A percentile compares a stretch with the other conserved stretches of the same genome.
Evolutionary conservation across 768 basidiomycete species (phyloP).

Genomic region (Hericium rajendrae): DNA sequence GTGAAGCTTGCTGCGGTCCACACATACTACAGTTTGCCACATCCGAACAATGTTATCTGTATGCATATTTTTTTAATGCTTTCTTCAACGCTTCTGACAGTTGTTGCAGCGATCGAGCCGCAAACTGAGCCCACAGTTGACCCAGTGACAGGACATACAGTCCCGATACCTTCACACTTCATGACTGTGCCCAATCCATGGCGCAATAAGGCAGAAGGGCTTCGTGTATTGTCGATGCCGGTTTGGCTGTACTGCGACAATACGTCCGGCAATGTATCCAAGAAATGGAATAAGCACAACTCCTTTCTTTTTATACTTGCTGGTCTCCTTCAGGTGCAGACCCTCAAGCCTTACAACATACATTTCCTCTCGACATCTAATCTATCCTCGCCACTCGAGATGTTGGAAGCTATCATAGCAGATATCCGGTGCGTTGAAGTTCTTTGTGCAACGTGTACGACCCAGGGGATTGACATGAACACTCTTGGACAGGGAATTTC

Average conservation of each 20-base stretch:
- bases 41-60: not conserved
- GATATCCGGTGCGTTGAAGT: constrained; percentile 24
- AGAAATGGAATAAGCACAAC: constrained; percentile 41
- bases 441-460: too few species aligned
- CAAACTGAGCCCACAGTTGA: not conserved
- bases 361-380: constrained; percentile 36
- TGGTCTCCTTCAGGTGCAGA: constrained; percentile 24
- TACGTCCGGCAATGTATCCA: constrained; percentile 35
- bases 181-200: not conserved
- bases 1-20: not conserved
- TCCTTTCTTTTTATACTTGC: constrained; percentile 28
- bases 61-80: too few species aligned
- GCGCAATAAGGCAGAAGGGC: not conserved
- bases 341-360: constrained; percentile 26
- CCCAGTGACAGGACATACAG: not conserved
- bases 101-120: too few species aligned
- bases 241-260: constrained; percentile 37
- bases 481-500: too few species aligned
- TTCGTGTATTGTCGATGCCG: constrained; percentile 22
- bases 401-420: constrained; percentile 25
- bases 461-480: too few species aligned
- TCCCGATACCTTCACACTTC: too few species aligned
- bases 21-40: not conserved
- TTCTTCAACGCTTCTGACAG: too few species aligned
- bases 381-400: constrained; percentile 31